These are phyloP conservation scores for Globisporangium paroecandrum DNA, from an alignment of 352 stramenopile genomes.

Conservation along the genomic window DNA sequence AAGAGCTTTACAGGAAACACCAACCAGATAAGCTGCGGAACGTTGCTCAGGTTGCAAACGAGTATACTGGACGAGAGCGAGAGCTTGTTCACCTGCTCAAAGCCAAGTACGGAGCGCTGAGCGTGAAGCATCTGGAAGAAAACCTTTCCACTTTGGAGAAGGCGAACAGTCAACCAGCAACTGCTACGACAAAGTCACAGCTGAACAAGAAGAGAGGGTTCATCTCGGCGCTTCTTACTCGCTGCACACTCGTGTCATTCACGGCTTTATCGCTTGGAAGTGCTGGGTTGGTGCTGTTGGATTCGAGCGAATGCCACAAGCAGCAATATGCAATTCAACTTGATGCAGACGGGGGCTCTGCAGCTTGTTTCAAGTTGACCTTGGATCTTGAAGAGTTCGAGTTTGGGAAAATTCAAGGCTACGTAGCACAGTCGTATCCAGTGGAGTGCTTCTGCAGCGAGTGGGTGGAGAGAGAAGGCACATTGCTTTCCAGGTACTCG, in stretches of 20 bases:
- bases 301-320: slow-evolving; percentile 32
- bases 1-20: slow-evolving; percentile 71
- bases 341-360: not conserved
- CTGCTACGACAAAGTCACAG: not conserved
- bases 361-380: slow-evolving; percentile 24
- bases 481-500: slow-evolving; percentile 25
- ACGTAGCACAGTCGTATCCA: slow-evolving; percentile 27
- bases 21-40: slow-evolving; percentile 74
- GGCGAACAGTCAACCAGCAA: slow-evolving; percentile 25
- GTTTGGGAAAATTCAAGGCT: slow-evolving; percentile 24
- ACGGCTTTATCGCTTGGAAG: slow-evolving; percentile 9
- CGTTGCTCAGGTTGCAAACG: slow-evolving; percentile 42
- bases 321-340: not conserved
- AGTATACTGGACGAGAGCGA: slow-evolving; percentile 66
- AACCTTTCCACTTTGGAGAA: slow-evolving; percentile 48
- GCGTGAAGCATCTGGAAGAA: slow-evolving; percentile 67
- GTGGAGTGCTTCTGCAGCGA: slow-evolving; percentile 40
- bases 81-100: slow-evolving; percentile 59
- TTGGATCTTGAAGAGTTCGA: slow-evolving; percentile 35
- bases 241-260: slow-evolving; percentile 13
- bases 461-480: slow-evolving; percentile 39
- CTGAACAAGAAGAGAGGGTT: slow-evolving; percentile 3
- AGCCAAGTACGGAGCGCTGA: slow-evolving; percentile 69
- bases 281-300: slow-evolving; percentile 29
- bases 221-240: slow-evolving; percentile 18